These are phyloP conservation scores for Cephalotrichum gorgonifer DNA, from an alignment of 2,329 filamentous ascomycete genomes.

Conservation along the genomic window DNA sequence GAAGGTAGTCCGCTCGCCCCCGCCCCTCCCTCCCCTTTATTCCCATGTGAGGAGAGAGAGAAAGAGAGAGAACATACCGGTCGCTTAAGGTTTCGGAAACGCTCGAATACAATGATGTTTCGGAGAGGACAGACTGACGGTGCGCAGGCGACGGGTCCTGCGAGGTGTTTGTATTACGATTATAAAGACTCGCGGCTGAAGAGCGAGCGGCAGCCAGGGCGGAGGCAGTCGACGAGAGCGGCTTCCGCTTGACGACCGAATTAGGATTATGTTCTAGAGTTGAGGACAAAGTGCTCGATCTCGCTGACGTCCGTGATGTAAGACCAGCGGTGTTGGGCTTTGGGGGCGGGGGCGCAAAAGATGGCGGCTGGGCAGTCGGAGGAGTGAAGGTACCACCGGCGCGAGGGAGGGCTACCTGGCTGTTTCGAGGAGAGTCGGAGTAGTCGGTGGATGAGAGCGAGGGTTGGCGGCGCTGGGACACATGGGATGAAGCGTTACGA, in stretches of 20 bases:
- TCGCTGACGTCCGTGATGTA: not conserved
- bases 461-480: not conserved
- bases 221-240: conserved; percentile 45
- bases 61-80: not conserved
- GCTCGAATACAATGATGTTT: conserved; percentile 1
- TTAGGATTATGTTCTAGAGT: conserved; percentile 2
- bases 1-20: too few relatives aligned
- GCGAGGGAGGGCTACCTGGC: not conserved
- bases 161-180: conserved; percentile 14
- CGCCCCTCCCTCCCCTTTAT: too few relatives aligned
- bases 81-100: not conserved
- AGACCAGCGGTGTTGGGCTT: conserved; percentile 1
- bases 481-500: conserved; percentile 3
- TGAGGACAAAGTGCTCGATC: conserved; percentile 3
- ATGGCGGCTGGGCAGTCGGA: not conserved
- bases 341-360: not conserved
- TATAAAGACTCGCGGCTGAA: conserved; percentile 22
- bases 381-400: not conserved
- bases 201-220: conserved; percentile 38
- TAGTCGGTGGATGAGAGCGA: not conserved
- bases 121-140: conserved; percentile 6
- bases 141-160: conserved; percentile 8
- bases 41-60: not conserved
- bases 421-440: not conserved
- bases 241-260: conserved; percentile 44